Percentiles rank a stretch among this genome's conserved stretches.
Conservation (phyloP, 2,329 filamentous ascomycete genomes). For the Pestalotiopsis sp. region DNA sequence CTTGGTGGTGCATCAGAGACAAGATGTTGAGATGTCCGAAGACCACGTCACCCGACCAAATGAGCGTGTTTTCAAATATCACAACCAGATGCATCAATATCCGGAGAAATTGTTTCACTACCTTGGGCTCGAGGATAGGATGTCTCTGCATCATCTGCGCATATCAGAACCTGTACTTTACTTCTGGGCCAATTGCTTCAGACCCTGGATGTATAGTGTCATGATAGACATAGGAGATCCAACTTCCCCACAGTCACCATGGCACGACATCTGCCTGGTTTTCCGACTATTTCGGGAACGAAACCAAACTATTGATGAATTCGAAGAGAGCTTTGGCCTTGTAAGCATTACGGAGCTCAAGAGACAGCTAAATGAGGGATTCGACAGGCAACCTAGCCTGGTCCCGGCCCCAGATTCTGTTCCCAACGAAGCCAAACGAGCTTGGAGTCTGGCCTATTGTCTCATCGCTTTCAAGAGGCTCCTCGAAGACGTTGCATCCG, state of each 20-base stretch:
- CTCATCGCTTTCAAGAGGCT: neutral
- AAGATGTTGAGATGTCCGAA: conserved; percentile 20
- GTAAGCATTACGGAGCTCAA: neutral
- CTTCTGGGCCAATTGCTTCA: neutral
- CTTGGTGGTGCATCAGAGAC: conserved; percentile 56
- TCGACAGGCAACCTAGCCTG: too few relatives aligned
- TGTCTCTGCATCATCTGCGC: neutral
- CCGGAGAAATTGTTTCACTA: neutral
- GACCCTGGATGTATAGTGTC: neutral
- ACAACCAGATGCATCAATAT: neutral
- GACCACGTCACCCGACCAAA: conserved; percentile 26
- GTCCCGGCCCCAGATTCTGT: too few relatives aligned
- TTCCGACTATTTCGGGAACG: neutral
- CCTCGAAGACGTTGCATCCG: neutral
- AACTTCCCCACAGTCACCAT: neutral
- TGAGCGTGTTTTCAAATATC: neutral
- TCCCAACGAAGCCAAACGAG: neutral
- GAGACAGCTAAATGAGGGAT: too few relatives aligned
- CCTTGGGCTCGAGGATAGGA: neutral
- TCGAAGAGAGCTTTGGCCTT: neutral
- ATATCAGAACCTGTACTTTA: neutral
- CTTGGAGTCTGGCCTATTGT: neutral
- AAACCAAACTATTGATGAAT: neutral
- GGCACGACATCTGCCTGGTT: neutral
- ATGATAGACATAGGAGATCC: neutral